Evolutionary conservation across 371 early-diverging fungal genomes (phyloP), one percentile per base, ranked within the genome.

Genomic region (Mucor mucedo): DNA sequence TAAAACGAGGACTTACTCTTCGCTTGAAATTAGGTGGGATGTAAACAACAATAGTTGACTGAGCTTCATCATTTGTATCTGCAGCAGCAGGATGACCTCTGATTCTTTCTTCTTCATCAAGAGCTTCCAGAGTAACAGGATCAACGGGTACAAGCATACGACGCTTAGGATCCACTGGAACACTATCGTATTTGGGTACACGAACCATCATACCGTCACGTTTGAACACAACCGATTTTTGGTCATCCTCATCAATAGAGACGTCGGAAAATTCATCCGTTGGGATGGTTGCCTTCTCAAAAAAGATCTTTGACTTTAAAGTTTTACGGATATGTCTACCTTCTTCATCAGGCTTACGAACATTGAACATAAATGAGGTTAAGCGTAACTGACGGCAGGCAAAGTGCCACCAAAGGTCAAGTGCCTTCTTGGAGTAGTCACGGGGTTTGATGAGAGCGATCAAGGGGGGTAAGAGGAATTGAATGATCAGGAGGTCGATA

Each of bases 301-400:
- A n/a, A 3, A 58, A 28, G 1, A 72, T 10, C 42, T 30, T 58
- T 16, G 72, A 53, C 28, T 59, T 68, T 3, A 64, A 41, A 0
- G 65, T 62, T 13, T 50, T 52, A 52, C 68, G 39, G 4, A 67
- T 62, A 57, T 64, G 64, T 7, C 39, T 27, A 13, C 74, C 71
- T 55, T 73, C 68, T 67, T 95, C 95, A 45, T 87, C 90, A 0
- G 76, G 69, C 55, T 75, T 73, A 10, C 87, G 82, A 27, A 80
- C 83, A 38, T 93, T 92, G 66, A 95, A 89, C 82, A 97, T 83
- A 68, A 94, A 95, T n/a, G 90, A 87, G 5, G 93, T 84, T 52
- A 97, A 69, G 1, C 95, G 88, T 38, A 93, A 71, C n/a, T 68
- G 67, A 7, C 79, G 77, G 1, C 93, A 87, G 0, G 86, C 79